Base-by-base conservation (phyloP, 768 basidiomycete species). In the Roridomyces roridus region DNA sequence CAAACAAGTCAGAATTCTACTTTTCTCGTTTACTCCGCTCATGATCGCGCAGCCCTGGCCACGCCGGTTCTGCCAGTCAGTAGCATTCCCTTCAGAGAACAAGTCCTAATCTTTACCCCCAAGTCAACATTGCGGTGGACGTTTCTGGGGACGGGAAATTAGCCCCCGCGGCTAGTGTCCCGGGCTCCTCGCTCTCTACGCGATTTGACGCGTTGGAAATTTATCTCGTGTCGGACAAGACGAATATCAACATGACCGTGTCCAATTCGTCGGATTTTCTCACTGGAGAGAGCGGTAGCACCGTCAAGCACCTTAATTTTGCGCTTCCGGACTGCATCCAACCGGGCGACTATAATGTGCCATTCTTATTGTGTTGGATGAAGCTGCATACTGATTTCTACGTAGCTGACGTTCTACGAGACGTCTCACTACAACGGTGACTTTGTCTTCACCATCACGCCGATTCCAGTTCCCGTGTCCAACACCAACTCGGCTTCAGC, bases 321-420 rank as follows among this genome's bases (percentile, higher is more conserved):
- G 65, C 67, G 6, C 72, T 84, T 26, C 82, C 82, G 4, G 68
- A 69, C 10, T 84, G 79, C 51, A 46, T 78, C 11, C 60, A 68
- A 1, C 48, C 71, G 15, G 81, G 80, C 21, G 46, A 66, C 12
- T 81, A 81, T 56, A 81, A 81, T 57, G 81, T 82, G 60, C 45
- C 76, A 52, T 29, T 23, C 45, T 24, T 35, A 15, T 17, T 43
- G 24, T 23, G 18, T 36, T 21, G 45, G 36, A 60, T 48, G 48
- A 50, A 25, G 29, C 17, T 2, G 31, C 24, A 2, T 18, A 17
- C 20, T n/a, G n/a, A n/a, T 53, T 21, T 35, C n/a, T 25, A 34
- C n/a, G 11, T 49, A 83, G 81, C 63, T 81, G 35, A 82, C 80
- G 2, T 70, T 80, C 44, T 81, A 83, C 57, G 81, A 83, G 58